Evolutionary conservation across 116 monocot species (phyloP).

Genomic region (Papilionanthe hybrid): DNA sequence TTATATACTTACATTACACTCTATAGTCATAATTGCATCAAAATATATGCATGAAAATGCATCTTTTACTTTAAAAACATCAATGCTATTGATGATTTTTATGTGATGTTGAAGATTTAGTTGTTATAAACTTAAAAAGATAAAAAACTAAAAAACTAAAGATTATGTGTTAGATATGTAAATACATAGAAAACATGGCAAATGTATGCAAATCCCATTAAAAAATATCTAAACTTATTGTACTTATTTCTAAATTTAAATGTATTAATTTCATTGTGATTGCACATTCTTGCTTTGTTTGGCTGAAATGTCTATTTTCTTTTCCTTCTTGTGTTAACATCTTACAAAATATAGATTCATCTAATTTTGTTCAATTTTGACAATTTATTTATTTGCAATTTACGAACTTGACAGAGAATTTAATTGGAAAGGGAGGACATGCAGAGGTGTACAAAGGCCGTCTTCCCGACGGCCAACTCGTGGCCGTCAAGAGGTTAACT

Average conservation of each 20-base stretch:
- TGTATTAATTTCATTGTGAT: neutral
- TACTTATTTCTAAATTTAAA: neutral
- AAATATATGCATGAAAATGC: too few relatives aligned
- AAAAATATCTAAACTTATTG: too few relatives aligned
- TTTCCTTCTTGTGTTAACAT: neutral
- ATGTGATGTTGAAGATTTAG: too few relatives aligned
- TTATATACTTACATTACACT: too few relatives aligned
- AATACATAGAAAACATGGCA: too few relatives aligned
- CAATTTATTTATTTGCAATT: neutral
- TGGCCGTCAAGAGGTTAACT: constrained; percentile 65
- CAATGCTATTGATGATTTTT: too few relatives aligned
- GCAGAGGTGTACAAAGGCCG: constrained; percentile 68
- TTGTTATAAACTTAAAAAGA: too few relatives aligned
- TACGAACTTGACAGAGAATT: constrained; percentile 29
- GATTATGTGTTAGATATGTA: too few relatives aligned
- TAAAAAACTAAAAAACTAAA: too few relatives aligned
- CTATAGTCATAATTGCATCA: too few relatives aligned
- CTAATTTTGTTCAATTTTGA: neutral
- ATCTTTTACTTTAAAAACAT: too few relatives aligned
- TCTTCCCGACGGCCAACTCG: constrained; percentile 51
- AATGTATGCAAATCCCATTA: too few relatives aligned
- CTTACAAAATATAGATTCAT: neutral
- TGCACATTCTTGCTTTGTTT: neutral
- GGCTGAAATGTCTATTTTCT: neutral
- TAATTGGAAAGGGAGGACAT: constrained; percentile 77